Percentiles rank a stretch among this genome's conserved stretches.
These are phyloP conservation scores for Protomyces inouyei DNA, from an alignment of 1,139 yeast species.

Conservation along the genomic window DNA sequence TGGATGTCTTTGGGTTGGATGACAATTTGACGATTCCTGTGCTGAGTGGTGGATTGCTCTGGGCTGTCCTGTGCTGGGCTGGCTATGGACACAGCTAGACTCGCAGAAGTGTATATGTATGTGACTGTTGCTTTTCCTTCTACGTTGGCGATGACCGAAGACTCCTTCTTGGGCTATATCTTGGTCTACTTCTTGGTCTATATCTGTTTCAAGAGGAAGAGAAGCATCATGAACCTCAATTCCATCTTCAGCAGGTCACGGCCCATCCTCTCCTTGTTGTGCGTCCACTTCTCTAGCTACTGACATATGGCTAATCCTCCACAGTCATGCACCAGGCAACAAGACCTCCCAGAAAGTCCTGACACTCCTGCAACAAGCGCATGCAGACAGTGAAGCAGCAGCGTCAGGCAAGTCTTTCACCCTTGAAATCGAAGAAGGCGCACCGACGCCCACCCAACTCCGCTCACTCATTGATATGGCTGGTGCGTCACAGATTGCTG, in stretches of 20 bases:
- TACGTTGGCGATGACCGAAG: too few relatives aligned
- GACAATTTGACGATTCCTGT: slow-evolving; percentile 94
- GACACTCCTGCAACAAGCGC: slow-evolving; percentile 6
- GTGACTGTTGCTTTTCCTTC: too few relatives aligned
- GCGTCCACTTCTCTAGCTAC: background rate
- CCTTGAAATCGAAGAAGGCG: slow-evolving; percentile 17
- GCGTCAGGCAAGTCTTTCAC: slow-evolving; percentile 6
- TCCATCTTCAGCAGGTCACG: slow-evolving; percentile 8
- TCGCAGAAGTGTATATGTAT: too few relatives aligned
- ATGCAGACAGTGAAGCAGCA: slow-evolving; percentile 13
- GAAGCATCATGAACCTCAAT: slow-evolving; percentile 6
- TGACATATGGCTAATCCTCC: background rate
- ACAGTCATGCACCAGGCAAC: slow-evolving; percentile 10
- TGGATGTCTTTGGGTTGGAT: slow-evolving; percentile 68
- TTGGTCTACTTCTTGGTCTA: too few relatives aligned
- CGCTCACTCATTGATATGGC: slow-evolving; percentile 14
- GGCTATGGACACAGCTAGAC: background rate
- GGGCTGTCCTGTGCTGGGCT: slow-evolving; percentile 42
- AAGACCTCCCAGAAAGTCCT: slow-evolving; percentile 17
- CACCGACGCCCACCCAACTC: slow-evolving; percentile 22
- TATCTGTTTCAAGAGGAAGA: too few relatives aligned
- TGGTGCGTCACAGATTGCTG: slow-evolving; percentile 5
- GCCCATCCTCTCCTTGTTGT: slow-evolving; percentile 23
- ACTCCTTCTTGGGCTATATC: too few relatives aligned
- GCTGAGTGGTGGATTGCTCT: slow-evolving; percentile 62